Base-by-base conservation (phyloP, 371 early-diverging fungal species). In the Nematocida displodere region DNA sequence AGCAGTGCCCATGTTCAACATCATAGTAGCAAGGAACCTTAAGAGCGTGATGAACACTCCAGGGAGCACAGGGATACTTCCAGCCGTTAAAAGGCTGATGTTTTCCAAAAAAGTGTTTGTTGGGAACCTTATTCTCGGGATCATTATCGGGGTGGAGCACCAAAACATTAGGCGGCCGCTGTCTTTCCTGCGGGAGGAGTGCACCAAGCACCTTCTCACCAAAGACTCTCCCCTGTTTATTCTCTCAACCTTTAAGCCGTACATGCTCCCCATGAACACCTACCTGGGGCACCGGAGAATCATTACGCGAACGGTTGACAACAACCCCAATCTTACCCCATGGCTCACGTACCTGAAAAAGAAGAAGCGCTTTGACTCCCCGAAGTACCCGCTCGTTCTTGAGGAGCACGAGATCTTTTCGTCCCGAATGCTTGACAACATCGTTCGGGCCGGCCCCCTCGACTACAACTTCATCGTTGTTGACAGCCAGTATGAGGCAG, bases 1-100 rank as follows among this genome's bases (percentile, higher is more conserved):
- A 31, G 86, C 88, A 2, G 83, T 94, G 2, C 95, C 95, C 0
- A 71, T 91, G 8, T 81, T 90, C 55, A 93, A 93, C 64, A 64
- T 88, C 2, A 86, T 87, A 46, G 91, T 91, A 1, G 90, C 89
- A 0, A 64, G 85, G 11, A 82, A 84, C 1, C 17, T 67, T 5
- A 67, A 59, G 50, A 8, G 46, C 5, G 15, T 3, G 3, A 2
- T 47, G 13, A 22, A 22, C 2, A 4, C 4, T 5, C 3, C 11
- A 4, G 20, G 53, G 26, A 11, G 5, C 2, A 4, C 50, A 5
- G 28, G 31, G 13, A 7, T 36, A 7, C 24, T 49, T 5, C 37
- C 15, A 11, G 26, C 8, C 13, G 15, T 37, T 8, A 42, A 29
- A 50, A 44, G 15, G 36, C 26, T 31, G 31, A 37, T 55, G 49